Evolutionary conservation across 257 asterid genomes (phyloP).

Genomic region (Lantana camara): DNA sequence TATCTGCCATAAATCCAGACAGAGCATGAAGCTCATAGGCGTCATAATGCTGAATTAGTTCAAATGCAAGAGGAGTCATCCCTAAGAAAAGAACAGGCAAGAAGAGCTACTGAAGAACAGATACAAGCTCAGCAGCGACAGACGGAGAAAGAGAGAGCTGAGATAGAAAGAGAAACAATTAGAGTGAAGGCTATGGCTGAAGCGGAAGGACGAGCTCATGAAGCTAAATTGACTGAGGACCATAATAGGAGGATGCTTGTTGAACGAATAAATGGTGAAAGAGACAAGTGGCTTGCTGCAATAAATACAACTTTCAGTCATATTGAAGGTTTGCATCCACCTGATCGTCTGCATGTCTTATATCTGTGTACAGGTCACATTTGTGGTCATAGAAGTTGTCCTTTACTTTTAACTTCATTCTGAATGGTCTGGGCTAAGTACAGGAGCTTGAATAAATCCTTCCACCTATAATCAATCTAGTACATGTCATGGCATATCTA

Average conservation of each 20-base stretch:
- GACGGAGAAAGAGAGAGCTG: conserved; percentile 96
- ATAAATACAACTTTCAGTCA: conserved; percentile 91
- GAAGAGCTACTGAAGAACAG: conserved; percentile 93
- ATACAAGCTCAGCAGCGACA: conserved; percentile 92
- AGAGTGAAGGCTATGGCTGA: conserved; percentile 91
- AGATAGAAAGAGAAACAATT: conserved; percentile 85
- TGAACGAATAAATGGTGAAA: conserved; percentile 83
- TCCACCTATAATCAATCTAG: neutral
- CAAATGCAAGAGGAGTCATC: conserved; percentile 96
- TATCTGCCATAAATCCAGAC: conserved; percentile 51
- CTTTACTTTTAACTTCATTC: neutral
- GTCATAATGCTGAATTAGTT: conserved; percentile 78
- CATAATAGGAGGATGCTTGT: conserved; percentile 86
- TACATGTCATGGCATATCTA: neutral
- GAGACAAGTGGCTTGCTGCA: conserved; percentile 99
- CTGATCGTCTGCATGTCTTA: conserved; percentile 5
- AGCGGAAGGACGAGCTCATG: conserved; percentile 95
- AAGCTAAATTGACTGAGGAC: conserved; percentile 90
- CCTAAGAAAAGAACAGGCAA: conserved; percentile 82
- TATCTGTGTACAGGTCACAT: conserved; percentile 11
- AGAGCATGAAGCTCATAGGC: conserved; percentile 87
- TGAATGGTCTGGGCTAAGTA: conserved; percentile 10
- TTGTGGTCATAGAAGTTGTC: conserved; percentile 6
- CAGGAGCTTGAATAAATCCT: neutral
- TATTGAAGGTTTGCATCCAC: conserved; percentile 67